Conservation (phyloP, 2,329 filamentous ascomycete species). For the Penicillium brevicompactum region DNA sequence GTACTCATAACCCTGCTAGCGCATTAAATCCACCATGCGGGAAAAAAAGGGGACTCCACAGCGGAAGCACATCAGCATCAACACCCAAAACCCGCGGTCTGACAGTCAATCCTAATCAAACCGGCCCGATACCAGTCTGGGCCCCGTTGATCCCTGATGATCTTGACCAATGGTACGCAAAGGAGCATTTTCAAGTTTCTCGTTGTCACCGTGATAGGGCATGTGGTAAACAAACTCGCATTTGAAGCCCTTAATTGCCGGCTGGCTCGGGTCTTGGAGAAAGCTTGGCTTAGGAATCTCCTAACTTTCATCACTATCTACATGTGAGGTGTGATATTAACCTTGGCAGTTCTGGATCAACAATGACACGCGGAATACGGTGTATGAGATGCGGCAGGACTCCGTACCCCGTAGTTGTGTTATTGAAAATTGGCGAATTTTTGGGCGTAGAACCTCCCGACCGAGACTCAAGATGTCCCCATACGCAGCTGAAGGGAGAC, state of each 20-base stretch:
- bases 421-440: too few species aligned
- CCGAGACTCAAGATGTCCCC: too few species aligned
- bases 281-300: conserved; percentile 9
- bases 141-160: conserved; percentile 21
- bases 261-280: conserved; percentile 1
- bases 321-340: too few species aligned
- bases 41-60: not conserved
- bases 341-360: too few species aligned
- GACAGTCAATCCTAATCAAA: conserved; percentile 24
- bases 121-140: conserved; percentile 8
- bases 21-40: not conserved
- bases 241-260: not conserved
- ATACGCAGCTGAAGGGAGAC: too few species aligned
- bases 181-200: not conserved
- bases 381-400: too few species aligned
- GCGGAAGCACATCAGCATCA: not conserved
- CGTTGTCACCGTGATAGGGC: not conserved
- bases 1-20: too few species aligned
- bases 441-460: too few species aligned
- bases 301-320: too few species aligned
- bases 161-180: conserved; percentile 10
- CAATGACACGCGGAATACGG: too few species aligned
- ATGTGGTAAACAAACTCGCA: not conserved
- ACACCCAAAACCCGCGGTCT: not conserved
- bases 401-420: too few species aligned